Base-by-base conservation (phyloP, 2,329 filamentous ascomycete species). In the Domatiomyces catenatus region DNA sequence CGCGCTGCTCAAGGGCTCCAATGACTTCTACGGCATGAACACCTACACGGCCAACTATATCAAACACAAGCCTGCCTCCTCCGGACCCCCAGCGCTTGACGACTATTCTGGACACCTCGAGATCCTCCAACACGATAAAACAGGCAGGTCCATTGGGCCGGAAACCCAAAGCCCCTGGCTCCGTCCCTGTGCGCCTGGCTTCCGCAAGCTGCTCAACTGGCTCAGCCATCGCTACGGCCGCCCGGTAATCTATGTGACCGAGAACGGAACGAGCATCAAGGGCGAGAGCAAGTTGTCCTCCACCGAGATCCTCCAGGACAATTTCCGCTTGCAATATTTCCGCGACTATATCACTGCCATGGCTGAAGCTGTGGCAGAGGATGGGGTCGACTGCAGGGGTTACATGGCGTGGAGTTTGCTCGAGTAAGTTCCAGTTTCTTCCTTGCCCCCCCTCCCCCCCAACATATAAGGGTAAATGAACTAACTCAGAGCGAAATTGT, bases 1-100 rank as follows among this genome's bases (percentile, higher is more conserved):
- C 20, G 77, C 77, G 1, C 72, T 92, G n/a, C 80, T 94, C 45
- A 75, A 83, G 61, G 86, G 84, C n/a, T 86, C 82, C 63, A 92
- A 92, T 66, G 87, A 93, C 71, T 93, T 93, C 69, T 93, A 93
- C 67, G 87, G 86, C 66, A 90, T 90, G 85, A 93, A 94, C 73
- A 84, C 88, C 73, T 94, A 94, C 73, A 89, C 85, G 48, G 83
- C 86, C 62, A 86, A 92, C 73, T 93, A 85, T 69, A 81, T 93
- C 69, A 81, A 80, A 65, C 81, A 89, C 69, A 78, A 79, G 62
- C 49, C 53, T 10, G 49, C 48, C 2, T 74, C 76, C 6, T n/a
- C n/a, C n/a, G n/a, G n/a, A n/a, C n/a, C n/a, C n/a, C n/a, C n/a
- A n/a, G 73, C 76, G 1, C 70, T 71, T 3, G 74, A 83, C 48